Base-by-base conservation (phyloP, 208 protist species). In the Crithidia bombi region DNA sequence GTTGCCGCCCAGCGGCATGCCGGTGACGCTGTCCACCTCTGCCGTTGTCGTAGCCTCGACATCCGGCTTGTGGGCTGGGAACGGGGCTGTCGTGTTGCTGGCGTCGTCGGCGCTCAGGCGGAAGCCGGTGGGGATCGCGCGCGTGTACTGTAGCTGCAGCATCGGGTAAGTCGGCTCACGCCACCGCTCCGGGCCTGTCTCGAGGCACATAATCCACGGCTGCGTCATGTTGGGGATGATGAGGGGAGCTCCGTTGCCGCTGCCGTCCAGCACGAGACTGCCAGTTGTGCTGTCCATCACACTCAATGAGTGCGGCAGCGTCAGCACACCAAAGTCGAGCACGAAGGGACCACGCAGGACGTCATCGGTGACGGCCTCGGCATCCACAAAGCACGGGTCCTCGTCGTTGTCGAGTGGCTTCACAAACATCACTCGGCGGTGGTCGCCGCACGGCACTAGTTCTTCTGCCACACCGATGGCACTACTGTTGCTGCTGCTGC, bases 121-220 rank as follows among this genome's bases (percentile, higher is more conserved):
- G 81, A 92, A 92, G 14, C 83, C 78, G 11, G 78, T 75, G 1
- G 79, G 78, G 35, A 80, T 39, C 6, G 79, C 65, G 44, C 70
- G 70, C n/a, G 84, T 83, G 73, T 84, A 87, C 77, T 90, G 86
- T 30, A 92, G 62, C 68, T 83, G 72, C 15, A 88, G 56, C 65
- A 86, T 73, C 35, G 87, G 87, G 26, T 32, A 54, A 32, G 73
- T 55, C 38, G 84, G 73, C 69, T 89, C 75, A 1, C 85, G 82
- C 87, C 87, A 93, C 39, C 75, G 71, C 67, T 93, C 85, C 10
- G 78, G 73, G 0, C 73, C 85, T 0, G 75, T 86, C 57, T 90
- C 87, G 25, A 90, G 50, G 47, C 87, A 93, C 75, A 93, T 80
- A 41, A 90, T 82, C 87, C 87, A 93, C 35, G 87, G 85, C 75